A percentile compares a stretch with the other conserved stretches of the same genome.
These are phyloP conservation scores for Pisolithus tinctorius DNA, from an alignment of 768 basidiomycete genomes.

Conservation along the genomic window DNA sequence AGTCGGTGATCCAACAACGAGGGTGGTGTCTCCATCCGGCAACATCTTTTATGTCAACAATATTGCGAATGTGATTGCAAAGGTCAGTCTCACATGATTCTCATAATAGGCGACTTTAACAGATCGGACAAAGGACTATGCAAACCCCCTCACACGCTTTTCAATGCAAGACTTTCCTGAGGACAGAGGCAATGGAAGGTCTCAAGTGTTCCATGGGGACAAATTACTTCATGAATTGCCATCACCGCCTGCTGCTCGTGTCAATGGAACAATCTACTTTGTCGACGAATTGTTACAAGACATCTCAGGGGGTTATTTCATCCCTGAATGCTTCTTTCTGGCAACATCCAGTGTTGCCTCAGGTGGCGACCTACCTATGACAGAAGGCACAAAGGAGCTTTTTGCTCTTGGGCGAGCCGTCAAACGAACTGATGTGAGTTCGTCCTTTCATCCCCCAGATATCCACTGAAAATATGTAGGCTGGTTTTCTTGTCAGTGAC, in stretches of 20 bases:
- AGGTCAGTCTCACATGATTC: conserved; percentile 1
- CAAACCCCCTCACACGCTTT: neutral
- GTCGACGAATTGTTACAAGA: conserved; percentile 11
- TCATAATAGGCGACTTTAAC: too few species aligned
- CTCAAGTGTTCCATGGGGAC: neutral
- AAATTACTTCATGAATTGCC: neutral
- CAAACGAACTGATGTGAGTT: too few species aligned
- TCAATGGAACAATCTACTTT: conserved; percentile 10
- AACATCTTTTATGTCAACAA: conserved; percentile 21
- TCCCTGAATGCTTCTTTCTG: conserved; percentile 5
- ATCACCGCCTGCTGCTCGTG: neutral
- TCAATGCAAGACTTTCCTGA: conserved; percentile 10
- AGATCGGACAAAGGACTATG: neutral
- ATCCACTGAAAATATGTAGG: too few species aligned
- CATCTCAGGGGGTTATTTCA: neutral
- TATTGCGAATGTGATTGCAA: conserved; percentile 5
- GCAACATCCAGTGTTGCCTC: neutral
- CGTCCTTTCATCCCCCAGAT: too few species aligned
- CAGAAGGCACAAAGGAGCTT: too few species aligned
- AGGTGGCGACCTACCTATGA: too few species aligned
- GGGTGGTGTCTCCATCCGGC: conserved; percentile 12
- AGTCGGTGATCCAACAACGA: conserved; percentile 17
- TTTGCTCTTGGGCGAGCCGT: too few species aligned
- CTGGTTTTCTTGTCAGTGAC: too few species aligned
- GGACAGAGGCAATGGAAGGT: neutral